Conservation (phyloP, 371 early-diverging fungal species). For the Mortierella sp. region DNA sequence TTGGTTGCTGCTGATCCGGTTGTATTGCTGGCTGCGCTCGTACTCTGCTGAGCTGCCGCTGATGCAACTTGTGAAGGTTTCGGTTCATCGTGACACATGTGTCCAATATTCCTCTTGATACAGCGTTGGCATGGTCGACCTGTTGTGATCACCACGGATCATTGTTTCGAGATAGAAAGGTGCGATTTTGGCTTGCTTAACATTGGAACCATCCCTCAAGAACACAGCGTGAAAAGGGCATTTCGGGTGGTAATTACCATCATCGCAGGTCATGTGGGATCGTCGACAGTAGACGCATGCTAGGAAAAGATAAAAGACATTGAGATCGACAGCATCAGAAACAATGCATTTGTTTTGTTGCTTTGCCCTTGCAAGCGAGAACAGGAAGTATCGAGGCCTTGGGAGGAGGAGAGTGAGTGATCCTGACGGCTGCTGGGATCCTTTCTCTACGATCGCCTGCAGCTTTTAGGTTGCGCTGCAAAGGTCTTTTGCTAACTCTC, state of each 20-base stretch:
- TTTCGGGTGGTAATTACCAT: no score
- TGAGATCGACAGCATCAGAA: no score
- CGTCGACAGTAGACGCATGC: constrained; percentile 88
- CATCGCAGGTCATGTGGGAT: constrained; percentile 89
- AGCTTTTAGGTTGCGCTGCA: no score
- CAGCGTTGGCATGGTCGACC: constrained; percentile 94
- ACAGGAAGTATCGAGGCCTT: not conserved
- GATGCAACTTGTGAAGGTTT: constrained; percentile 51
- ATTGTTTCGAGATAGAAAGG: not conserved
- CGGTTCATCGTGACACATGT: constrained; percentile 89
- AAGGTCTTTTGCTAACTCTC: no score
- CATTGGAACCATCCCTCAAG: no score
- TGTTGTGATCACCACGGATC: constrained; percentile 18
- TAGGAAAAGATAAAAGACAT: constrained; percentile 14
- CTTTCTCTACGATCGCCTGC: no score
- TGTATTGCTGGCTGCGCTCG: constrained; percentile 20
- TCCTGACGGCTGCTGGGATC: no score
- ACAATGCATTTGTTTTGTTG: no score
- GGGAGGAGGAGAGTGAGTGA: no score
- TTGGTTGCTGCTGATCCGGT: constrained; percentile 16
- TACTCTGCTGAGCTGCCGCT: constrained; percentile 12
- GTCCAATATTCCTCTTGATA: constrained; percentile 91
- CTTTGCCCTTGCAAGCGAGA: no score
- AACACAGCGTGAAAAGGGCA: no score
- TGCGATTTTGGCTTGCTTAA: no score